A percentile compares a stretch with the other conserved stretches of the same genome.
phyloP scores from a whole-genome alignment of 2,329 filamentous ascomycete genomes.

The Xylariaceae sp. region DNA sequence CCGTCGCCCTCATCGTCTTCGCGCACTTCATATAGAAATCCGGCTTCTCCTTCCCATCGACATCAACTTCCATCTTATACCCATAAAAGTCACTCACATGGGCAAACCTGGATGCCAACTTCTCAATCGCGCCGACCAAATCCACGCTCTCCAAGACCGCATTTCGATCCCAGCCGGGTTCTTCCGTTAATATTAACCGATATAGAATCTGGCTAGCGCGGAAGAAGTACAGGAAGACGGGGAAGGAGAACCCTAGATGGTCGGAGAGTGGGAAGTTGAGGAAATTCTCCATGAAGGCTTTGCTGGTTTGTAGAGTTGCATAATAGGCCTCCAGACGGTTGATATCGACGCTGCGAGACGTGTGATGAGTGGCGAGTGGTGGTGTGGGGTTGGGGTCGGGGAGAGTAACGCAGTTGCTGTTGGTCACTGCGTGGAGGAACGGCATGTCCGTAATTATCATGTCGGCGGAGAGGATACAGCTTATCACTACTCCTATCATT shows the following conservation, averaged over 20 bases:
- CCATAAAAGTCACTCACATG: constrained; percentile 17
- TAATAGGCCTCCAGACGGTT: constrained; percentile 23
- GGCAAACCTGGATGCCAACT: constrained; percentile 16
- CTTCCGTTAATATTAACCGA: constrained; percentile 26
- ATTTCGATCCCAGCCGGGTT: constrained; percentile 26
- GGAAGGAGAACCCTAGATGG: constrained; percentile 22
- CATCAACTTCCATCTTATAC: constrained; percentile 16
- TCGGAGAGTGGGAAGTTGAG: constrained; percentile 19
- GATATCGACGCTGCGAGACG: constrained; percentile 12
- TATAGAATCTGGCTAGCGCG: constrained; percentile 27
- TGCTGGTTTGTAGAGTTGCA: constrained; percentile 21
- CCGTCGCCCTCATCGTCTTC: constrained; percentile 18
- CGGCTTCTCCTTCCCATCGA: constrained; percentile 11
- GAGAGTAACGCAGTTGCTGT: constrained; percentile 13
- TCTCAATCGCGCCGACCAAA: constrained; percentile 20
- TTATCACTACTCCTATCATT: constrained; percentile 36
- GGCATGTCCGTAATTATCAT: constrained; percentile 37
- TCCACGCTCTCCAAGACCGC: constrained; percentile 19
- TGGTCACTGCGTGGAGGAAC: no score
- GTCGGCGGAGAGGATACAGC: constrained; percentile 35
- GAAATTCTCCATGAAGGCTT: constrained; percentile 23
- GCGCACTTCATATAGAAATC: constrained; percentile 23
- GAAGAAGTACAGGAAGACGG: constrained; percentile 24
- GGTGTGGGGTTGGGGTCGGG: not conserved
- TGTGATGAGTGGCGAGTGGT: not conserved